These are phyloP conservation scores for Parathielavia hyrcaniae DNA, from an alignment of 495 filamentous ascomycete genomes.

Conservation along the genomic window DNA sequence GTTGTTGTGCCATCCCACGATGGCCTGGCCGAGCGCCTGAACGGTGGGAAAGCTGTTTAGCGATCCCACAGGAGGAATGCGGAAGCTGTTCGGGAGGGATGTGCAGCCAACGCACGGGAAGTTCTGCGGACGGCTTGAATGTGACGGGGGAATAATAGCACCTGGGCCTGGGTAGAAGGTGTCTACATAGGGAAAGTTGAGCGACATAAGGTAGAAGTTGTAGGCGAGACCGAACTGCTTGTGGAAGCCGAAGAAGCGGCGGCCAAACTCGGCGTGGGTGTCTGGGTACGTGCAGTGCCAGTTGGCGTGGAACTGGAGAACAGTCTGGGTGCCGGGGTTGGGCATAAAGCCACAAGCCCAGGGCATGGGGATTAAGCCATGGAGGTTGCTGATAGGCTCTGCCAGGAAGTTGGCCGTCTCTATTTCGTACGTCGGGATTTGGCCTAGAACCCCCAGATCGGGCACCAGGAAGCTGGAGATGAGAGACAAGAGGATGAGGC, in stretches of 20 bases:
- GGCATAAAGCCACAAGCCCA: not conserved
- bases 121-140: not conserved
- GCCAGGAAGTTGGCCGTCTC: not conserved
- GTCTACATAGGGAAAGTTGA: not conserved
- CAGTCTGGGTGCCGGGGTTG: not conserved
- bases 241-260: not conserved
- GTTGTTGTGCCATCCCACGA: not conserved
- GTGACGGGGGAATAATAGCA: not conserved
- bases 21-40: not conserved
- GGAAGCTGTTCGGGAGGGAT: not conserved
- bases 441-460: not conserved
- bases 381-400: not conserved
- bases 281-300: not conserved
- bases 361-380: not conserved
- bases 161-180: not conserved
- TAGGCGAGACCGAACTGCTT: not conserved
- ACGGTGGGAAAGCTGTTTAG: not conserved
- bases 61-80: not conserved
- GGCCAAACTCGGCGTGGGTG: not conserved
- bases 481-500: not conserved
- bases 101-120: not conserved
- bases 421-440: not conserved
- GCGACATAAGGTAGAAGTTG: not conserved
- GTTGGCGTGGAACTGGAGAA: not conserved
- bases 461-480: not conserved